phyloP scores from a whole-genome alignment of 139 green algal genomes.

The Bryopsis sp. region DNA sequence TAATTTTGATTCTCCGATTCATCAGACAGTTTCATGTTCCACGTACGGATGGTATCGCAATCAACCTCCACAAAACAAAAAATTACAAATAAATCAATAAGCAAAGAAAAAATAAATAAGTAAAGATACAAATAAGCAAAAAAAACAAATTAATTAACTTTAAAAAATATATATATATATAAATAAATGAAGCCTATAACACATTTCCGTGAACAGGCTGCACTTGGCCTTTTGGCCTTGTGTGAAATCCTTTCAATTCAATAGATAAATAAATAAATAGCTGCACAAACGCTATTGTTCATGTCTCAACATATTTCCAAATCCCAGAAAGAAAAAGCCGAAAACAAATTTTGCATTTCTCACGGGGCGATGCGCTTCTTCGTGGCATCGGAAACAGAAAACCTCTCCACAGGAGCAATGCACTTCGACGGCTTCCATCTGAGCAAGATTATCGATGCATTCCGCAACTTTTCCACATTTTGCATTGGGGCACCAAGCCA shows the following conservation, averaged over 20 bases:
- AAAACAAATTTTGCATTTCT: no score
- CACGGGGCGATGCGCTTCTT: constrained; percentile 81
- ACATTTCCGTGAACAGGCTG: no score
- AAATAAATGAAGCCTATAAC: no score
- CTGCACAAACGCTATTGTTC: no score
- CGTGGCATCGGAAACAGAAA: constrained; percentile 85
- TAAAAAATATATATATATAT: no score
- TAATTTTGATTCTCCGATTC: constrained; percentile 83
- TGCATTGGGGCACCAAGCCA: constrained; percentile 75
- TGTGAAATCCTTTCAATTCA: no score
- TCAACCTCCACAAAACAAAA: constrained; percentile 46
- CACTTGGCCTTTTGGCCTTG: no score
- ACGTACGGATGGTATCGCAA: constrained; percentile 71
- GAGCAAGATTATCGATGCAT: constrained; percentile 34
- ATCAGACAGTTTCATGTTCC: constrained; percentile 76
- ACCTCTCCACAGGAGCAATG: constrained; percentile 53
- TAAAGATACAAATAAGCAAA: no score
- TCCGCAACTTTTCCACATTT: constrained; percentile 64
- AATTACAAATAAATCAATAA: no score
- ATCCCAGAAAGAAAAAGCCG: background rate
- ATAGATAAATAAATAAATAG: no score
- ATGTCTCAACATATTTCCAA: background rate
- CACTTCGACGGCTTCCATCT: constrained; percentile 50
- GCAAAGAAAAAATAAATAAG: no score
- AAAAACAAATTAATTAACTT: no score